Evolutionary conservation across 2,329 filamentous ascomycete species (phyloP).

Genomic region (Fusarium temperatum): DNA sequence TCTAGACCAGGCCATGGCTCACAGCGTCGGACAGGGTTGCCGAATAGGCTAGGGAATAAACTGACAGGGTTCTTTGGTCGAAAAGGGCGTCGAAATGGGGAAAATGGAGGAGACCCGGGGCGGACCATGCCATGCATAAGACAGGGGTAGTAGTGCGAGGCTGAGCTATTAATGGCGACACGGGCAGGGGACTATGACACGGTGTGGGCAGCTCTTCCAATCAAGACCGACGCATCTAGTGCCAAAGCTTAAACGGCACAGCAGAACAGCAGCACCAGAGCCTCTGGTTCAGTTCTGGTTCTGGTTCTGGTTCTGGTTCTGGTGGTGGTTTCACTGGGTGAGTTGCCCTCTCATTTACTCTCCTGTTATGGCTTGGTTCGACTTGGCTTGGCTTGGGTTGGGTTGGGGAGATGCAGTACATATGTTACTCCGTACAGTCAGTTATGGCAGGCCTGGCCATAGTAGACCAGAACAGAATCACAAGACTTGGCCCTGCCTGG

Average conservation of each 20-base stretch:
- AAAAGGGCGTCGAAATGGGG: slow-evolving; percentile 7
- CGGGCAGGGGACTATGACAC: neutral
- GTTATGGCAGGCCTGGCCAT: neutral
- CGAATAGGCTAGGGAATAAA: slow-evolving; percentile 17
- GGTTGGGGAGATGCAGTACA: neutral
- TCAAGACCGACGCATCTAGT: slow-evolving; percentile 21
- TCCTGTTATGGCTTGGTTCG: neutral
- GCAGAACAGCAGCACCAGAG: neutral
- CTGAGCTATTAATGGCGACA: slow-evolving; percentile 37
- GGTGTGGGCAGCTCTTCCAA: slow-evolving; percentile 5
- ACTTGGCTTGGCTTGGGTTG: neutral
- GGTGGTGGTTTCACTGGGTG: neutral
- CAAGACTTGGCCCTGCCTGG: neutral
- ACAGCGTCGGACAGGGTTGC: slow-evolving; percentile 20
- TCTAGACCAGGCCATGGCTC: slow-evolving; percentile 36
- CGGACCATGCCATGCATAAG: slow-evolving; percentile 12
- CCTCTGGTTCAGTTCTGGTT: neutral
- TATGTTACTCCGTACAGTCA: neutral
- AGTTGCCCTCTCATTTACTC: neutral
- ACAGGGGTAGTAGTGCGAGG: slow-evolving; percentile 7
- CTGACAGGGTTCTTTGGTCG: neutral
- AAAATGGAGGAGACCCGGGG: slow-evolving; percentile 8
- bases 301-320: neutral
- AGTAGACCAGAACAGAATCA: neutral
- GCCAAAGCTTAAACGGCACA: slow-evolving; percentile 38